Conservation (phyloP, 2,329 filamentous ascomycete genomes). For the Didymella pinodella region DNA sequence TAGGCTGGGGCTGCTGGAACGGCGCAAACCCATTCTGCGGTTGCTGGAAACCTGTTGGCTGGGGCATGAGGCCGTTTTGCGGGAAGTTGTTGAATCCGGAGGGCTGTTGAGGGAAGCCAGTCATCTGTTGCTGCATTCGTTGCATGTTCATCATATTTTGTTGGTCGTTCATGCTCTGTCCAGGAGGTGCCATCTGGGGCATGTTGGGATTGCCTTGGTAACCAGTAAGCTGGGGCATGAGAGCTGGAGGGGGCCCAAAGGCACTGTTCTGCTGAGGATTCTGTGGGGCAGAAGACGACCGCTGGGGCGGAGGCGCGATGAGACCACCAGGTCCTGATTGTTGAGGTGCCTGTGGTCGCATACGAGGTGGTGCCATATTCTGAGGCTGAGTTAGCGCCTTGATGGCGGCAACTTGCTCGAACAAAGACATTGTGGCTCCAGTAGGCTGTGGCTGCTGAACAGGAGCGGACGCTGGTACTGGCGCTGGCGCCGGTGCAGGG, state of each 20-base stretch:
- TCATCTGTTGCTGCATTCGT: conserved; percentile 48
- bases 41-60: conserved; percentile 56
- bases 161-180: conserved; percentile 79
- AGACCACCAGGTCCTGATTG: conserved; percentile 67
- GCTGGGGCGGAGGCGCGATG: conserved; percentile 77
- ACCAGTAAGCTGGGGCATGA: conserved; percentile 88
- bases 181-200: conserved; percentile 71
- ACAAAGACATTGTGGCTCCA: conserved; percentile 54
- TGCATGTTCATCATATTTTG: conserved; percentile 50
- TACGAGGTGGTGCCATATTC: conserved; percentile 59
- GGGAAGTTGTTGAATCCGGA: conserved; percentile 41
- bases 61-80: conserved; percentile 50
- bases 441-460: conserved; percentile 50
- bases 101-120: conserved; percentile 51
- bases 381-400: conserved; percentile 51
- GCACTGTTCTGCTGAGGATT: conserved; percentile 74
- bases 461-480: conserved; percentile 49
- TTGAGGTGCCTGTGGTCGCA: conserved; percentile 76
- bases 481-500: conserved; percentile 55
- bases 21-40: conserved; percentile 50
- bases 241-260: conserved; percentile 70
- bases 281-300: conserved; percentile 87
- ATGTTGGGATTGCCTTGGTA: conserved; percentile 58
- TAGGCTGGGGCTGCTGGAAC: conserved; percentile 58
- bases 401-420: conserved; percentile 49